Conservation (phyloP, 495 filamentous ascomycete species). For the Penicillium bovifimosum region DNA sequence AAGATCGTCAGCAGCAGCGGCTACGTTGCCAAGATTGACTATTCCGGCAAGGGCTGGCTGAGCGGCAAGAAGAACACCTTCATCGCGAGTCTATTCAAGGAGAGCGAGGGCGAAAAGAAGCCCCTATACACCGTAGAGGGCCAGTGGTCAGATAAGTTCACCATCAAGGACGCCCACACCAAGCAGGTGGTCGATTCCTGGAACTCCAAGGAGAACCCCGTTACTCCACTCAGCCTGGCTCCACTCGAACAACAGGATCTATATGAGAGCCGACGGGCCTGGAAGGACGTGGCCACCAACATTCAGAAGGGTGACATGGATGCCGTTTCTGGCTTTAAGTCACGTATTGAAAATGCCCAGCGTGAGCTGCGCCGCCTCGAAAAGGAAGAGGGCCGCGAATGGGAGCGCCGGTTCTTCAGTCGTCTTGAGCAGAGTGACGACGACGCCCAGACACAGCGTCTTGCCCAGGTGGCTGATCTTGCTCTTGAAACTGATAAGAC, state of each 20-base stretch:
- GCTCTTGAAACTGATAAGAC: conserved; percentile 70
- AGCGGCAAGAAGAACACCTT: conserved; percentile 95
- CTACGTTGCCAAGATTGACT: conserved; percentile 89
- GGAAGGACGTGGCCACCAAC: conserved; percentile 74
- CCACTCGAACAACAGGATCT: conserved; percentile 78
- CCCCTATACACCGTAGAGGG: conserved; percentile 81
- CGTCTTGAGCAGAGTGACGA: conserved; percentile 47
- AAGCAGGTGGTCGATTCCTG: conserved; percentile 69
- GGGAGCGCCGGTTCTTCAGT: conserved; percentile 82
- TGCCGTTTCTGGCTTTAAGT: conserved; percentile 68
- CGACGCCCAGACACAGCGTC: conserved; percentile 45
- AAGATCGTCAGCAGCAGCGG: conserved; percentile 82
- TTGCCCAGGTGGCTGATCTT: conserved; percentile 55
- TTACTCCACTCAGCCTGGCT: conserved; percentile 64
- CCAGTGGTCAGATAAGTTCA: conserved; percentile 85
- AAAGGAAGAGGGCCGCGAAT: conserved; percentile 68
- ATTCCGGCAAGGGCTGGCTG: conserved; percentile 87
- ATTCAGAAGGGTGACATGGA: conserved; percentile 83
- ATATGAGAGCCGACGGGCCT: conserved; percentile 83
- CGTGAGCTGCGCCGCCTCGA: conserved; percentile 78
- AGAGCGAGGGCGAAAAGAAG: conserved; percentile 68
- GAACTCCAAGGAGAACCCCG: conserved; percentile 55
- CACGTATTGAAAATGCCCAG: conserved; percentile 86
- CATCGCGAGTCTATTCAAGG: conserved; percentile 68
- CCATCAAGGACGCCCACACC: conserved; percentile 63